These are phyloP conservation scores for Pleurotus ostreatus DNA, from an alignment of 768 basidiomycete genomes.

Conservation along the genomic window DNA sequence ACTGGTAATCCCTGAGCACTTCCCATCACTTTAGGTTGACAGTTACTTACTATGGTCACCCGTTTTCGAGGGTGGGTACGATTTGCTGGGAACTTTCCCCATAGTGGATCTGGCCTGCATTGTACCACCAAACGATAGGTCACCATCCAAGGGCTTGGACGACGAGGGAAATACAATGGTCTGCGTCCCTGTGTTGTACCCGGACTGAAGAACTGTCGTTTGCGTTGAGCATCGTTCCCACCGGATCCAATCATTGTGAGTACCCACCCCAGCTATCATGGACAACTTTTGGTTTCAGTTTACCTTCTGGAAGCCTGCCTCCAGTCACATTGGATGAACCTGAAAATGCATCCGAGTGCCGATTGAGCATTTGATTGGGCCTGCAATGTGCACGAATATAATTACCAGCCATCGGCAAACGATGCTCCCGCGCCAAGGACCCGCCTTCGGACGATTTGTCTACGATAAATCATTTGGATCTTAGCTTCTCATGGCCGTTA, in stretches of 20 bases:
- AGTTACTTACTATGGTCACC: slow-evolving; percentile 2
- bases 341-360: background rate
- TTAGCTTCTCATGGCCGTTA: too few relatives aligned
- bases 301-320: slow-evolving; percentile 5
- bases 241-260: background rate
- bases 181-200: background rate
- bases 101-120: background rate
- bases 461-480: background rate
- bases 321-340: slow-evolving; percentile 6
- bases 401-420: slow-evolving; percentile 5
- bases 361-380: background rate
- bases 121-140: background rate
- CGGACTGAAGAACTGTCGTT: slow-evolving; percentile 1
- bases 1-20: slow-evolving; percentile 5
- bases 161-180: background rate
- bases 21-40: background rate
- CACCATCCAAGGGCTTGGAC: background rate
- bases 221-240: background rate
- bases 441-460: slow-evolving; percentile 1
- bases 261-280: slow-evolving; percentile 4
- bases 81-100: slow-evolving; percentile 6
- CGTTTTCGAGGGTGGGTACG: background rate
- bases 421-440: slow-evolving; percentile 1
- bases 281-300: background rate
- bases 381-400: background rate